Evolutionary conservation across 1,284 basidiomycete species (phyloP), one percentile per base, ranked within the genome.

Genomic region (Coniophora puteana): DNA sequence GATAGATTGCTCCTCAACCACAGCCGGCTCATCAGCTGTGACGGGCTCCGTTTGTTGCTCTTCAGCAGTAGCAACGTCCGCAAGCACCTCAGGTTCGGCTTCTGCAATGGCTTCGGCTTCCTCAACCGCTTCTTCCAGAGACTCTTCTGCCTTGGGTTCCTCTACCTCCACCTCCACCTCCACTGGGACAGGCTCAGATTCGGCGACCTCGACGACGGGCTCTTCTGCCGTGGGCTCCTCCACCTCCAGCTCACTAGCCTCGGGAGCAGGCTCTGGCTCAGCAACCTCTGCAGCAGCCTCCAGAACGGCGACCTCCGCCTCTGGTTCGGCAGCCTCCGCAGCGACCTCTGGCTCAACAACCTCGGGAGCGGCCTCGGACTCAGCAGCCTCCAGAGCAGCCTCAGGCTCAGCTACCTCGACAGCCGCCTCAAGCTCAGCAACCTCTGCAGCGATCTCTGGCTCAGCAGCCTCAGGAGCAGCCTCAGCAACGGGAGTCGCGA

Each of bases 121-220:
- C 12, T 41, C 38, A 25, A 22, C 40, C 8, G 13, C 5, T 24
- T 14, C 14, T 5, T 14, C 5, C n/a, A n/a, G n/a, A n/a, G n/a
- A n/a, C n/a, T n/a, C n/a, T n/a, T n/a, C n/a, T n/a, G n/a, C n/a
- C n/a, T n/a, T n/a, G n/a, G n/a, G n/a, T n/a, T n/a, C 38, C 12
- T 11, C 20, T 8, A 10, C 40, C 23, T 13, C 12, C 20, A 21
- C 30, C 18, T 14, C 18, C 21, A 27, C 30, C 11, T 28, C 45
- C 20, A 34, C 22, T 17, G 16, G 34, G 14, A 16, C 14, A 7
- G 41, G 20, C 12, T 50, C 48, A 5, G 23, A 18, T 30, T 21
- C 18, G 25, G 23, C 26, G 24, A 21, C 39, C 5, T 39, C 25
- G 10, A 16, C 40, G 10, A 21, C 8, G 16, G 25, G 14, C 26